Conservation (phyloP, 352 stramenopile genomes). For the Pythium folliculosum region DNA sequence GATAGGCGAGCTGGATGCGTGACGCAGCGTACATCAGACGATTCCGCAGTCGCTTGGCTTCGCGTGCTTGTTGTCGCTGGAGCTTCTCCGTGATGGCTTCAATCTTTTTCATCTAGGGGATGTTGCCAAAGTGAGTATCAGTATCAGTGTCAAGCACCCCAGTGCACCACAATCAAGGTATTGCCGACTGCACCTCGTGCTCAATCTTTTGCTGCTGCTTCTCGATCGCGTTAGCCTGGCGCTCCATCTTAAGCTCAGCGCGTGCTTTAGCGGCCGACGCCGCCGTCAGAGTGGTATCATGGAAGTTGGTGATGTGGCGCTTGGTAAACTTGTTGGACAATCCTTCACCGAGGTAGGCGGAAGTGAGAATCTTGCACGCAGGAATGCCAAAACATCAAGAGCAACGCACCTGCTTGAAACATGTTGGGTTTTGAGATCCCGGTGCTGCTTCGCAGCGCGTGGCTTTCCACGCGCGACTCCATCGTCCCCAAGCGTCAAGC, state of each 20-base stretch:
- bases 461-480: conserved; percentile 26
- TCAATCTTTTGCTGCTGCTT: conserved; percentile 84
- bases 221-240: conserved; percentile 68
- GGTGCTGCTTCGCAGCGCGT: background rate
- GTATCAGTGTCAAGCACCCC: background rate
- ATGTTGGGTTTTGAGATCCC: conserved; percentile 25
- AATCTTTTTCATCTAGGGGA: conserved; percentile 71
- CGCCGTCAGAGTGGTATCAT: conserved; percentile 72
- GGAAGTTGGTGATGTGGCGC: conserved; percentile 64
- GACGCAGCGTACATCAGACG: conserved; percentile 52
- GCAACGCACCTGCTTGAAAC: conserved; percentile 32
- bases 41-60: conserved; percentile 61
- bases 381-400: background rate
- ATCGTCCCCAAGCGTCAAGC: conserved; percentile 11
- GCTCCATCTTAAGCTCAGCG: conserved; percentile 61
- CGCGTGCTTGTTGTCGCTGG: conserved; percentile 64
- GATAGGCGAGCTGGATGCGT: conserved; percentile 52
- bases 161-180: too few relatives aligned
- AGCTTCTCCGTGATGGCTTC: conserved; percentile 67
- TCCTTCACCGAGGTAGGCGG: conserved; percentile 28
- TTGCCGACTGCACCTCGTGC: conserved; percentile 41
- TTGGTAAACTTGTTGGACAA: conserved; percentile 87
- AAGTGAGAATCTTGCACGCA: background rate
- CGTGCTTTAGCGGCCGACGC: conserved; percentile 68
- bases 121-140: background rate